These are phyloP conservation scores for Aspergillus candidus DNA, from an alignment of 2,329 filamentous ascomycete species.

Conservation along the genomic window DNA sequence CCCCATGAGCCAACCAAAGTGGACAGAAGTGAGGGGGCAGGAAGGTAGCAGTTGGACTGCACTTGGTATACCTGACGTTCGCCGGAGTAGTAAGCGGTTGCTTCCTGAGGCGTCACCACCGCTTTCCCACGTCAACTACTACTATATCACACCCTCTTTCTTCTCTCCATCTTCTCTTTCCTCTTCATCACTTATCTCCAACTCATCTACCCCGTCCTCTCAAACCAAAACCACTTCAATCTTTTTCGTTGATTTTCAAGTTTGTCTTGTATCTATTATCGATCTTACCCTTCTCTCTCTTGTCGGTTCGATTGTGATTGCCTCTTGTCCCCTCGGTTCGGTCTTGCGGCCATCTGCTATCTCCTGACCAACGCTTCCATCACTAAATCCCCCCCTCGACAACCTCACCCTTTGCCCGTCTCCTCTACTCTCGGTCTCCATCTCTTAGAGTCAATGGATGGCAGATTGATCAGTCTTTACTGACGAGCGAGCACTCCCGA, in stretches of 20 bases:
- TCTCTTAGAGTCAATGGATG: conserved; percentile 32
- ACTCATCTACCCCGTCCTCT: neutral
- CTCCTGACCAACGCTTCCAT: conserved; percentile 2
- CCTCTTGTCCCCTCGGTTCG: no score
- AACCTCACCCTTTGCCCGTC: conserved; percentile 17
- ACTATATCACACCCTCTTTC: conserved; percentile 9
- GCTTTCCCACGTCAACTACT: conserved; percentile 20
- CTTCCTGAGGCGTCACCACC: conserved; percentile 23
- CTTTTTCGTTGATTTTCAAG: conserved; percentile 1
- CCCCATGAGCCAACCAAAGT: neutral
- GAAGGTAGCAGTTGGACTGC: conserved; percentile 15
- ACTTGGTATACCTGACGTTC: conserved; percentile 30
- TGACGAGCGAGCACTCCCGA: conserved; percentile 27
- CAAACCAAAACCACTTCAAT: neutral
- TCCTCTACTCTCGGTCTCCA: conserved; percentile 6
- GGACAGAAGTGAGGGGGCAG: conserved; percentile 4
- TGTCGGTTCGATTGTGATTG: no score
- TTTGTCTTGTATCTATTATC: no score
- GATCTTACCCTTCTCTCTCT: no score
- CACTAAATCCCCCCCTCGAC: conserved; percentile 5
- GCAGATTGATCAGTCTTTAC: conserved; percentile 36
- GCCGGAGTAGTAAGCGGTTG: conserved; percentile 20
- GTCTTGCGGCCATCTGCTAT: no score
- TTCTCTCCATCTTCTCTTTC: conserved; percentile 6
- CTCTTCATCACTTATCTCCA: conserved; percentile 4